These are phyloP conservation scores for Neofusicoccum laricinum DNA, from an alignment of 2,329 filamentous ascomycete species.

Conservation along the genomic window DNA sequence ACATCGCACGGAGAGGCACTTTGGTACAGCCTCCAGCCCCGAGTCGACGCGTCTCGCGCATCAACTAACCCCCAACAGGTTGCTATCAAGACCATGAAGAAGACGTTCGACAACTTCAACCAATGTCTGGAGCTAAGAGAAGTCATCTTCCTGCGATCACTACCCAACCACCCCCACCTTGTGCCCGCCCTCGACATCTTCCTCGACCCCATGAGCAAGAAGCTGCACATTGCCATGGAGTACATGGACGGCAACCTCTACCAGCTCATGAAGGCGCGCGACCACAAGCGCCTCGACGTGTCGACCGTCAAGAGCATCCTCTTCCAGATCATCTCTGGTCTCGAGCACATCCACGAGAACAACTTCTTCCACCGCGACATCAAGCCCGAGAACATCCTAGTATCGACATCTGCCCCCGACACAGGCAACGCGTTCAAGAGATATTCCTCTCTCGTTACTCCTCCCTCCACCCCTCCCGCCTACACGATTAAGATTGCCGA, in stretches of 20 bases:
- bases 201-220: constrained; percentile 90
- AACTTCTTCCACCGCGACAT: constrained; percentile 99
- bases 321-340: constrained; percentile 91
- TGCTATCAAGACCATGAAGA: constrained; percentile 99
- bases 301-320: constrained; percentile 95
- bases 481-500: constrained; percentile 99
- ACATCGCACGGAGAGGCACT: constrained; percentile 83
- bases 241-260: constrained; percentile 99
- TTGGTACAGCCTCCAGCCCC: constrained; percentile 62
- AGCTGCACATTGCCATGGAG: constrained; percentile 98
- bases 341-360: constrained; percentile 96
- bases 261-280: constrained; percentile 96
- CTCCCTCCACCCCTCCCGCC: constrained; percentile 85
- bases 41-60: constrained; percentile 8
- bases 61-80: constrained; percentile 56
- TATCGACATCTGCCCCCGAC: constrained; percentile 86
- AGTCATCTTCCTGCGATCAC: constrained; percentile 89
- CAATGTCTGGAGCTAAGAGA: constrained; percentile 92
- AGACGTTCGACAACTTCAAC: constrained; percentile 89
- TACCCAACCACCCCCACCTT: constrained; percentile 84
- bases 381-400: constrained; percentile 97
- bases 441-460: constrained; percentile 90
- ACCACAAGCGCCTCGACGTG: constrained; percentile 90
- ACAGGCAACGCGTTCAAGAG: constrained; percentile 80
- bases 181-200: constrained; percentile 99